Evolutionary conservation across 2,329 filamentous ascomycete species (phyloP).

Genomic region (Verticillium isaacii): DNA sequence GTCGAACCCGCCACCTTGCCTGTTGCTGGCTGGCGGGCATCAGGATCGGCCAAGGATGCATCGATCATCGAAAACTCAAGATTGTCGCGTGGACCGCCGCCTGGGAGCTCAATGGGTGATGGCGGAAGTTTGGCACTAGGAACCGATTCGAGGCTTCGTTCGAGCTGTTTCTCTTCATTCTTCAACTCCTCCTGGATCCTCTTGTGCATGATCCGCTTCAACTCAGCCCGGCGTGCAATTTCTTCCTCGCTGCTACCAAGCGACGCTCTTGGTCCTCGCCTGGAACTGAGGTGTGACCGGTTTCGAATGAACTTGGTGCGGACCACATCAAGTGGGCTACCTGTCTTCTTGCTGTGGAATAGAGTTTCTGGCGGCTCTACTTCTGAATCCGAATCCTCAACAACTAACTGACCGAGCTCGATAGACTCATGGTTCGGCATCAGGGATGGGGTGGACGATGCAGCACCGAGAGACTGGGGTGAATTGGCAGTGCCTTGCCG

Average conservation of each 20-base stretch:
- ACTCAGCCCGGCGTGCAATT: constrained; percentile 48
- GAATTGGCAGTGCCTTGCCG: background rate
- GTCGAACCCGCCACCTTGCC: no score
- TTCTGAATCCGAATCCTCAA: constrained; percentile 1
- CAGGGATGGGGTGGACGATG: background rate
- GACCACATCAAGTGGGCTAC: constrained; percentile 38
- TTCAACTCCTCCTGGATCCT: constrained; percentile 55
- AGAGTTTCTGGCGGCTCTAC: background rate
- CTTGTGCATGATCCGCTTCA: constrained; percentile 49
- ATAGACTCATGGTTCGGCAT: background rate
- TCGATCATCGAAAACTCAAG: constrained; percentile 37
- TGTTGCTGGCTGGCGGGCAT: background rate
- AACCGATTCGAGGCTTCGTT: constrained; percentile 13
- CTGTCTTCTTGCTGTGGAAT: constrained; percentile 15
- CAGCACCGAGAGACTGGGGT: background rate
- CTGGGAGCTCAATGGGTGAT: constrained; percentile 15
- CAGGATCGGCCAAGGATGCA: background rate
- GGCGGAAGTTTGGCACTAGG: background rate
- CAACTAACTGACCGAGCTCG: background rate
- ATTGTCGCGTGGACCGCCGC: constrained; percentile 41
- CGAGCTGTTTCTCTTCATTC: constrained; percentile 35
- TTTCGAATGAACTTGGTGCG: constrained; percentile 39
- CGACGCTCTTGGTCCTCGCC: constrained; percentile 33
- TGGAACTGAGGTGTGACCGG: constrained; percentile 38
- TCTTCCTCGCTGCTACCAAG: constrained; percentile 47